Evolutionary conservation across 192 early-diverging fungal genomes (phyloP), one percentile per base, ranked within the genome.

Genomic region (Mortierella claussenii): DNA sequence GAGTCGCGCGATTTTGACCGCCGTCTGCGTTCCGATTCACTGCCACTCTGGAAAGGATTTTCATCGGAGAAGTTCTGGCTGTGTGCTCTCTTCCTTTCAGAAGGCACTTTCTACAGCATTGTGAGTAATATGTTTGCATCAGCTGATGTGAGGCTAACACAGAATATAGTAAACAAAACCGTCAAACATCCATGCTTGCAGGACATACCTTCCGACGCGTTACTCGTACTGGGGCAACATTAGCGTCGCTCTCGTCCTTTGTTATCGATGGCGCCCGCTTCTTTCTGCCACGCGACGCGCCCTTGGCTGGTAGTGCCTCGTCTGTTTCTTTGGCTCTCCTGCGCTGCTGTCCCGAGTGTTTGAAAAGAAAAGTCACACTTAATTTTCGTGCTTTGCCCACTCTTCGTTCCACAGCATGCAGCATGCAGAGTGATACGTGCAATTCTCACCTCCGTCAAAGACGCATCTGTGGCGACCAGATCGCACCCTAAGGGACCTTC

Each of bases 21-120:
- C 36, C 48, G 55, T 17, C 49, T 36, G n/a, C 64, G 40, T 18
- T 68, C 50, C 33, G 63, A 60, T 40, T 79, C 78, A n/a, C 60
- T 64, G 20, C 68, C 56, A 34, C 78, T 79, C 57, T 79, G 78
- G 24, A 79, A 79, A 26, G 78, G 78, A 33, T 79, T 79, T 11
- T 61, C 57, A 23, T 70, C 45, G 10, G 78, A 70, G 45, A 79
- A 79, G 7, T 65, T 61, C 37, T 51, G 30, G 11, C 36, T 44
- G 11, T 5, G 60, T 12, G 11, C 21, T 26, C 20, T 42, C 31
- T 63, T 63, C 37, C 28, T 63, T 17, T 40, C 33, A 15, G 33
- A 17, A 13, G 28, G 47, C 17, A 2, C 15, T 36, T 13, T 60
- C 44, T 60, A 60, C 13, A n/a, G n/a, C n/a, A n/a, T n/a, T n/a